Evolutionary conservation across 1,139 yeast genomes (phyloP), one percentile per base, ranked within the genome.

Genomic region (Diutina ranongensis): DNA sequence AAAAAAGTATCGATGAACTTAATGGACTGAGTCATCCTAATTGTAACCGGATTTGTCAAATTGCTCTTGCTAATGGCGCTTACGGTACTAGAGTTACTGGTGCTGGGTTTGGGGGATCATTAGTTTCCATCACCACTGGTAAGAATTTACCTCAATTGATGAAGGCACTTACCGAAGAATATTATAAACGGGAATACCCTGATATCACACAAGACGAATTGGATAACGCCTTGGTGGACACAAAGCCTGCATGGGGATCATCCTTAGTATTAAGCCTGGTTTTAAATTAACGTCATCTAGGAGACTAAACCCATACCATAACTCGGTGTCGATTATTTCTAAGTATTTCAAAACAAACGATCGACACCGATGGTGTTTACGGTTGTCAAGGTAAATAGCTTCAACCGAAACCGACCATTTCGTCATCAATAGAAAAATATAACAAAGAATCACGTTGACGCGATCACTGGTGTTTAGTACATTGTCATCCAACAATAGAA

Each of bases 101-200:
- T 38, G 88, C 89, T n/a, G 89, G 88, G 9, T 82, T 80, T 72
- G 89, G 89, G 40, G 89, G 89, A 9, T 78, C 83, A 33, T 69
- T 82, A 2, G 84, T 82, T 21, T 85, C 80, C 57, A 62, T 82
- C 48, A 78, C 82, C 16, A 67, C 76, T 2, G 59, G 66, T 9
- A 71, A 69, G 46, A 69, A 68, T 50, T 67, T 77, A 15, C 67
- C 63, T 0, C 49, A 51, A 1, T 72, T 82, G 46, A 65, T 65
- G 44, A 51, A 59, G 4, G 80, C 82, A 0, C 65, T 81, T 41
- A 63, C 64, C 20, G 61, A 76, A 47, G 78, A 76, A 57, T 82
- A 79, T 59, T 63, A 65, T 49, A 61, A 59, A 46, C 27, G 36
- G 28, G 61, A 65, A 46, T 76, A 67, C 58, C 83, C 83, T 2